Evolutionary conservation across 1,139 yeast genomes (phyloP), one percentile per base, ranked within the genome.

Genomic region (Sugiyamaella neomexicana): DNA sequence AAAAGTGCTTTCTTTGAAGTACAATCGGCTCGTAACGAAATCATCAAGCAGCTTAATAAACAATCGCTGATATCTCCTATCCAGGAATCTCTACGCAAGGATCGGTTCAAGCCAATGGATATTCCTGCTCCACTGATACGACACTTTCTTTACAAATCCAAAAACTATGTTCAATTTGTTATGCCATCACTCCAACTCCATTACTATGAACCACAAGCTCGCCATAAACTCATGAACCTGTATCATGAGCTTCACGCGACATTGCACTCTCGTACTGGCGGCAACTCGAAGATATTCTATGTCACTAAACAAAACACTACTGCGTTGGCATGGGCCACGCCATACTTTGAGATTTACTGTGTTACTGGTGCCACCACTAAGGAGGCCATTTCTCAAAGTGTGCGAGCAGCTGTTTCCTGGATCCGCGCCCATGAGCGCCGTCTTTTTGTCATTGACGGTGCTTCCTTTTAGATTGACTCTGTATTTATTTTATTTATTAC

Each of bases 61-160:
- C 69, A 71, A 40, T 62, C 66, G 10, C 65, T 77, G 9, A 60
- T 74, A 1, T 65, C 68, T 12, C 71, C 74, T 17, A 70, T 79
- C 12, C 64, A 65, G 12, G 67, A 66, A 16, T 69, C 80, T 0
- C 65, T 82, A 1, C 63, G 68, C 15, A 70, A 69, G 50, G 78
- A 77, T 31, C 68, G 79, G 5, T 72, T 76, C 52, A 71, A 80
- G 39, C 73, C 72, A 41, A 71, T 76, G 23, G 87, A 82, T 55
- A 75, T 82, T 25, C 80, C 81, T 12, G 85, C 82, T 0, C 86
- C 86, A 0, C 69, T 80, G 51, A 77, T 89, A 20, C 81, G 83
- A 58, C 97, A 91, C 71, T 93, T 93, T 67, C 77, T 90, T 27
- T 90, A 82, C 74, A 89, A 87, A 68, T 80, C 89, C 47, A 84